Conservation (phyloP, 805 yeast genomes). For the Suhomyces prunicola region DNA sequence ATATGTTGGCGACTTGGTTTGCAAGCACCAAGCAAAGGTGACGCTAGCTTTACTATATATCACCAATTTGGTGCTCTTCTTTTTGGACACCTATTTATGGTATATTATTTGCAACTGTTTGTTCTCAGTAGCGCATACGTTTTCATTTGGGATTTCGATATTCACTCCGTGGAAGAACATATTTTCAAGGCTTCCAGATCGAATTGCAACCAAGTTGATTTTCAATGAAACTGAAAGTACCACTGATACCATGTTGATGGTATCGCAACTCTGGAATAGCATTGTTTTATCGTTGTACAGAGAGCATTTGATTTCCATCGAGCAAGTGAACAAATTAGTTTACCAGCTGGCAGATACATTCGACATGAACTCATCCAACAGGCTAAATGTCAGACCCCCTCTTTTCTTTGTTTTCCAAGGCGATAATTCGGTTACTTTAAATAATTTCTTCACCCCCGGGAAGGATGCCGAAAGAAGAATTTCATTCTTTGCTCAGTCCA, state of each 20-base stretch:
- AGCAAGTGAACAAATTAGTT: constrained; percentile 38
- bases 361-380: background rate
- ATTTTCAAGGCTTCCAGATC: constrained; percentile 33
- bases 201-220: constrained; percentile 28
- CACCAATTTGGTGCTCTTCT: constrained; percentile 32
- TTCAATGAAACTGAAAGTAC: constrained; percentile 10
- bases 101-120: constrained; percentile 35
- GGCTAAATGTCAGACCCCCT: constrained; percentile 31
- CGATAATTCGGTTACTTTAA: constrained; percentile 34
- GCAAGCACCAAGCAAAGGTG: constrained; percentile 27
- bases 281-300: constrained; percentile 21
- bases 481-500: constrained; percentile 52
- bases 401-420: constrained; percentile 48
- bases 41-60: constrained; percentile 22
- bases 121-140: constrained; percentile 31
- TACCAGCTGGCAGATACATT: constrained; percentile 17
- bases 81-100: constrained; percentile 41
- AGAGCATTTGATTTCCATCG: constrained; percentile 37
- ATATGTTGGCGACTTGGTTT: constrained; percentile 20
- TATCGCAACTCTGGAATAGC: constrained; percentile 18
- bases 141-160: constrained; percentile 30
- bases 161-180: constrained; percentile 40
- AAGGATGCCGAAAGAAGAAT: constrained; percentile 53
- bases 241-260: constrained; percentile 5
- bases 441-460: constrained; percentile 41